Base-by-base conservation (phyloP, 2,329 filamentous ascomycete genomes). In the Cladosporium sp. region DNA sequence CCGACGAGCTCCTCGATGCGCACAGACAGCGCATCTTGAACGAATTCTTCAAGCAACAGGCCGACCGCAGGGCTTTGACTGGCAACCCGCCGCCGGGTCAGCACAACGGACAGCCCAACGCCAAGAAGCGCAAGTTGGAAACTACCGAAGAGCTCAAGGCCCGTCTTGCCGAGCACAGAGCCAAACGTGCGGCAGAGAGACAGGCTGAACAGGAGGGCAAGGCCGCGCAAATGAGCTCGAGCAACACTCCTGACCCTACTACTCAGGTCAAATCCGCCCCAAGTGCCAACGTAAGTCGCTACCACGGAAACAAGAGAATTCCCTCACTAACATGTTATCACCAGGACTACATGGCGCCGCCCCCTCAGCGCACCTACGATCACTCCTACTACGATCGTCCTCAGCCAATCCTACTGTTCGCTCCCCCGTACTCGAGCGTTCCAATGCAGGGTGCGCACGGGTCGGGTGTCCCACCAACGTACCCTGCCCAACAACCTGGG, bases 21-120 rank as follows among this genome's bases (percentile, higher is more conserved):
- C 93, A 97, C 82, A 90, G 91, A 75, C 91, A 95, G 79, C 88
- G 91, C 73, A 92, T 98, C 76, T 88, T 93, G 69, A 87, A 91
- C 72, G 89, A 91, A 78, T 97, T 90, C 79, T 94, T 96, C 78
- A 89, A 92, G 76, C 89, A 89, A 29, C 91, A 96, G 78, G 90
- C 91, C 66, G 92, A 96, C 73, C 87, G 93, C 66, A 89, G 91
- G 70, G 88, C 90, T 58, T 85, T 88, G 10, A 96, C 93, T 1
- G 94, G 93, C 40, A 97, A 97, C 74, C 91, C 91, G 2, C 86
- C 89, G 21, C 87, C 91, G 0, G 79, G 78, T 40, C 40, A 50
- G 21, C 11, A 35, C 33, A 35, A 35, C 33, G 52, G 52, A 21
- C 29, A 58, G n/a, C 56, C 57, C 12, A 53, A 55, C n/a, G 8